Evolutionary conservation across 2,329 filamentous ascomycete genomes (phyloP), one percentile per base, ranked within the genome.

Genomic region (Colletotrichum theobromicola): DNA sequence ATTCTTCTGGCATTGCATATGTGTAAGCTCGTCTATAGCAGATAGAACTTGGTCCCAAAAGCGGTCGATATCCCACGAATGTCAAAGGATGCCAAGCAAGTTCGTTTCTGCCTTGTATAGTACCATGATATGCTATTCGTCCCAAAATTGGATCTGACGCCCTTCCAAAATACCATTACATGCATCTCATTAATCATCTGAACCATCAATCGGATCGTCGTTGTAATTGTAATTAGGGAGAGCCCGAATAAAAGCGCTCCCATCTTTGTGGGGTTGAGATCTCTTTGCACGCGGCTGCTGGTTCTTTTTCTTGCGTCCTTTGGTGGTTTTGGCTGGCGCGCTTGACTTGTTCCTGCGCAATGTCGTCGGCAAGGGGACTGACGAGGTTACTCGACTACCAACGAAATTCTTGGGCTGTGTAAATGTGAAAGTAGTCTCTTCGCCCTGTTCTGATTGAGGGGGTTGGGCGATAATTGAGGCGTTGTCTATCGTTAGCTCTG

Each of bases 171-270:
- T 34, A 46, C 24, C 53, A 57, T 15, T 32, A 26, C 13, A 21
- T 26, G 7, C 4, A 50, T 34, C 28, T 28, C 26, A 21, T 28
- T 58, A 71, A 12, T 60, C 69, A 24, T 75, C 67, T 70, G 63
- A 77, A 9, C 35, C 74, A n/a, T 76, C 76, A 16, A 77, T 77
- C 2, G 74, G 76, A 21, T 77, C 76, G 5, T 69, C 70, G 10
- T 75, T 50, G 13, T 76, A 69, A 24, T 77, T 58, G 3, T 76
- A 69, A 24, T 77, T 58, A 2, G 71, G 74, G 16, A 77, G 21
- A 13, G 57, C 71, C 12, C 71, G 60, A 8, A 77, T 77, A 15
- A 74, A 57, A 13, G 70, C 64, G 21, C 76, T 60, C 8, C 74
- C 74, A 34, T 76, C 71, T 21, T 57, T 68, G 13, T 64, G 35